Evolutionary conservation across 306 rosid genomes (phyloP).

Genomic region (Neltuma alba): DNA sequence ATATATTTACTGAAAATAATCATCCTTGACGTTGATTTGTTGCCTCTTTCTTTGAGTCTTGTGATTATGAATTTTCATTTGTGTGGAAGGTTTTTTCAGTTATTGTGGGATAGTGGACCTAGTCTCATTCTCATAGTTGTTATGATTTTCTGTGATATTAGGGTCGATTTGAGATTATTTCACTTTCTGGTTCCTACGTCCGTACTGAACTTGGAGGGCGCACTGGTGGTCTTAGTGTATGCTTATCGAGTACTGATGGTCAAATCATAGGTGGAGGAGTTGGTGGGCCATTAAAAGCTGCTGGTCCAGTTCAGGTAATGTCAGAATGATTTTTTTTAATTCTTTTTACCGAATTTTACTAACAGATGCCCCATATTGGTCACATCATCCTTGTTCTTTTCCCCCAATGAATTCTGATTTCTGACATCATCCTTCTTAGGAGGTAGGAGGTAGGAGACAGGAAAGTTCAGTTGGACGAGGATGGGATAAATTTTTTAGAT

Average conservation of each 20-base stretch:
- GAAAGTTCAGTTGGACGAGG: conserved; percentile 8
- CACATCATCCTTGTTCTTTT: background rate
- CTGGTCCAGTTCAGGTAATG: conserved; percentile 97
- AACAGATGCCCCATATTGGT: background rate
- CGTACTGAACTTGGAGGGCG: conserved; percentile 75
- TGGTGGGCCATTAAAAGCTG: conserved; percentile 91
- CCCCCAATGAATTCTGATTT: background rate
- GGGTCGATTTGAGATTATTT: conserved; percentile 95
- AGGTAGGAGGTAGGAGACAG: conserved; percentile 20
- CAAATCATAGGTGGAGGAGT: conserved; percentile 96
- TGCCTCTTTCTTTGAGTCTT: background rate
- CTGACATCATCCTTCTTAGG: background rate
- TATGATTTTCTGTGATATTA: conserved; percentile 41
- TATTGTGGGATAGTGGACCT: background rate
- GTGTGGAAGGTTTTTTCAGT: background rate
- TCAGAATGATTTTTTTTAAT: conserved; percentile 5
- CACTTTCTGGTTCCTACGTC: conserved; percentile 87
- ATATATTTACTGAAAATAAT: background rate
- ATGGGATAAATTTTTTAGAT: background rate
- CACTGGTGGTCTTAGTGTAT: conserved; percentile 86
- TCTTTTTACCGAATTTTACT: background rate
- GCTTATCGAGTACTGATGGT: conserved; percentile 82
- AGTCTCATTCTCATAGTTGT: conserved; percentile 14
- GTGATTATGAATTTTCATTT: background rate
- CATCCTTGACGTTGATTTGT: background rate